Conservation (phyloP, 2,329 filamentous ascomycete species). For the Magnaporthiopsis incrustans region DNA sequence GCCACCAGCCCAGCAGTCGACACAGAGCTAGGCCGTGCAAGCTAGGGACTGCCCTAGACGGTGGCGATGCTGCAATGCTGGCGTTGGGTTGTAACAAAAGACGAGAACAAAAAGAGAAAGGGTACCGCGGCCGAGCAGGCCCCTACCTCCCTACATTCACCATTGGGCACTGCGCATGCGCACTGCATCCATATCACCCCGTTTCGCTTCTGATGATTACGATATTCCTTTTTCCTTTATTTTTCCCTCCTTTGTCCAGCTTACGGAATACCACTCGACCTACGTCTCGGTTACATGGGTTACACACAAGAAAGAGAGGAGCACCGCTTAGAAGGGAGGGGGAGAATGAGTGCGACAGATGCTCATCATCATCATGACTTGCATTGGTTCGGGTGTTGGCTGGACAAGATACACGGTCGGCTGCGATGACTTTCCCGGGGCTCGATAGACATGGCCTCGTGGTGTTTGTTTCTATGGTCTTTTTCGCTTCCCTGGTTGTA, state of each 20-base stretch:
- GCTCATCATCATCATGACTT: too few species aligned
- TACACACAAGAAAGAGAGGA: neutral
- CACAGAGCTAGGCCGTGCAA: slow-evolving; percentile 2
- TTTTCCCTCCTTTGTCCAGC: neutral
- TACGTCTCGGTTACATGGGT: neutral
- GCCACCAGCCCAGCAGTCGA: neutral
- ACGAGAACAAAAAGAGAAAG: neutral
- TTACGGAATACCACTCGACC: neutral
- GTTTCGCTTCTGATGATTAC: neutral
- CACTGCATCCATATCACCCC: neutral
- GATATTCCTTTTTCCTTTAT: neutral
- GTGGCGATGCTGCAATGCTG: neutral
- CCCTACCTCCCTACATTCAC: neutral
- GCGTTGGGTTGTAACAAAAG: neutral
- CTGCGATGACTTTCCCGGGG: too few species aligned
- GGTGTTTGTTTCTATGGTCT: too few species aligned
- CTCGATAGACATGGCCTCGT: too few species aligned
- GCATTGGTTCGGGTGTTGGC: too few species aligned
- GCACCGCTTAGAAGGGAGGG: neutral
- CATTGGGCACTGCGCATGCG: too few species aligned
- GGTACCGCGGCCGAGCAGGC: neutral
- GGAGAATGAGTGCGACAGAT: neutral
- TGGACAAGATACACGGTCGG: too few species aligned
- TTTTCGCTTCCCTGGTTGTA: too few species aligned
- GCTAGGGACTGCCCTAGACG: neutral